phyloP scores from a whole-genome alignment of 805 yeast genomes.

The Candida gorgasii region DNA sequence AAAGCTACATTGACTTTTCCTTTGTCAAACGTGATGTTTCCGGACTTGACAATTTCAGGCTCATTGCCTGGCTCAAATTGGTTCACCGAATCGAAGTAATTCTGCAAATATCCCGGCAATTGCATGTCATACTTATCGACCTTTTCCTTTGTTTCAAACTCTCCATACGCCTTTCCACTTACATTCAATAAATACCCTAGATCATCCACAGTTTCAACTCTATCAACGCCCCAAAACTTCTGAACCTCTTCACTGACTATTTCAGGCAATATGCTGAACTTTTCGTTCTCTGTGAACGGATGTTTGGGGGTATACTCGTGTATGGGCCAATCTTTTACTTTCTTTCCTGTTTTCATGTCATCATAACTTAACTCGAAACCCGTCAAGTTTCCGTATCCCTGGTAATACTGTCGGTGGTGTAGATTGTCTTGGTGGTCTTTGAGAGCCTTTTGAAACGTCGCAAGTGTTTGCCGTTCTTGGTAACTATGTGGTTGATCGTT shows the following conservation, averaged over 20 bases:
- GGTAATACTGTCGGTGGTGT: constrained; percentile 40
- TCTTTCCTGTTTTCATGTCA: constrained; percentile 50
- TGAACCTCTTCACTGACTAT: constrained; percentile 49
- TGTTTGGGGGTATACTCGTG: constrained; percentile 44
- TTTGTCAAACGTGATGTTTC: constrained; percentile 28
- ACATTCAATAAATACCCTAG: constrained; percentile 35
- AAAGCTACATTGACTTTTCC: constrained; percentile 30
- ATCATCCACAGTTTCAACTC: constrained; percentile 12
- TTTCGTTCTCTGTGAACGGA: constrained; percentile 48
- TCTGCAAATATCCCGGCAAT: constrained; percentile 32
- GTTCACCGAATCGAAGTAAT: constrained; percentile 27
- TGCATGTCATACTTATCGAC: constrained; percentile 15
- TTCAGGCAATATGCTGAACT: constrained; percentile 61
- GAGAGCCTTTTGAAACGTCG: constrained; percentile 25
- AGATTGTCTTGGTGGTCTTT: constrained; percentile 24
- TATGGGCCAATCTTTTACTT: constrained; percentile 58
- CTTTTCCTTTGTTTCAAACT: constrained; percentile 19
- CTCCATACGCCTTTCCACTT: constrained; percentile 36
- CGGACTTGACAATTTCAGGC: constrained; percentile 17
- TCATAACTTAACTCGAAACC: constrained; percentile 69
- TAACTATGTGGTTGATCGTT: constrained; percentile 28
- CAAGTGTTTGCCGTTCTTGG: constrained; percentile 27
- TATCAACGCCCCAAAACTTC: constrained; percentile 50
- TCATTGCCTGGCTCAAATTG: constrained; percentile 17
- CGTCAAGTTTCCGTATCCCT: constrained; percentile 70